These are phyloP conservation scores for Rachicladosporium sp. DNA, from an alignment of 2,329 filamentous ascomycete genomes.

Conservation along the genomic window DNA sequence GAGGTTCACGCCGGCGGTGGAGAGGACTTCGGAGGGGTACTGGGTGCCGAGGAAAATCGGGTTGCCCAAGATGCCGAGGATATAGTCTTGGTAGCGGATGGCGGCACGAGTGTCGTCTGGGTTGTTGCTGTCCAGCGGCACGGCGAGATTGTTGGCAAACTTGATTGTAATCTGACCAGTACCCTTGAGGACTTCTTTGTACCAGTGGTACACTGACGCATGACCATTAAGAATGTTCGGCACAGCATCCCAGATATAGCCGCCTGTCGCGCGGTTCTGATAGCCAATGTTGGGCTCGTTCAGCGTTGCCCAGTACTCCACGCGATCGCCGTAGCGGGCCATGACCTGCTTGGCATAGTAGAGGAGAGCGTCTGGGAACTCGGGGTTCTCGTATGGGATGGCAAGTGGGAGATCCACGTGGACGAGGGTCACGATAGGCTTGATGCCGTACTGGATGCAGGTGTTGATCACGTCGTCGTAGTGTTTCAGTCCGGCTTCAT, in stretches of 20 bases:
- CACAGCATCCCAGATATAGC: slow-evolving; percentile 18
- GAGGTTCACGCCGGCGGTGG: slow-evolving; percentile 34
- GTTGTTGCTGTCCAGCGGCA: slow-evolving; percentile 23
- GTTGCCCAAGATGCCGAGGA: slow-evolving; percentile 40
- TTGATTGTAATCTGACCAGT: slow-evolving; percentile 37
- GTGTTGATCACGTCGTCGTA: slow-evolving; percentile 37
- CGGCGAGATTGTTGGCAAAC: slow-evolving; percentile 29
- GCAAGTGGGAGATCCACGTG: slow-evolving; percentile 29
- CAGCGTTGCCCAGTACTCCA: slow-evolving; percentile 25
- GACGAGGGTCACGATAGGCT: slow-evolving; percentile 33
- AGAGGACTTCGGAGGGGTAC: slow-evolving; percentile 38
- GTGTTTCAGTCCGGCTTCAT: slow-evolving; percentile 31
- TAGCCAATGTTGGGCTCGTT: slow-evolving; percentile 26
- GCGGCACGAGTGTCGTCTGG: slow-evolving; percentile 32
- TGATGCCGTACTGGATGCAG: slow-evolving; percentile 30
- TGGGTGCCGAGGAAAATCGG: slow-evolving; percentile 38
- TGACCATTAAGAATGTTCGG: slow-evolving; percentile 17
- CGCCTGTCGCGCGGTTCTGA: neutral
- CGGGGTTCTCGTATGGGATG: slow-evolving; percentile 22
- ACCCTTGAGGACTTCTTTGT: slow-evolving; percentile 40
- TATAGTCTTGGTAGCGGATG: slow-evolving; percentile 32
- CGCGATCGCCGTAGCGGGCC: slow-evolving; percentile 25
- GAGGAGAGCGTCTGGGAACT: slow-evolving; percentile 23
- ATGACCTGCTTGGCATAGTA: slow-evolving; percentile 26
- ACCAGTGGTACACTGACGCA: slow-evolving; percentile 26